A percentile compares a stretch with the other conserved stretches of the same genome.
Evolutionary conservation across 768 basidiomycete genomes (phyloP).

Genomic region (Termitomyces bulborhizus): DNA sequence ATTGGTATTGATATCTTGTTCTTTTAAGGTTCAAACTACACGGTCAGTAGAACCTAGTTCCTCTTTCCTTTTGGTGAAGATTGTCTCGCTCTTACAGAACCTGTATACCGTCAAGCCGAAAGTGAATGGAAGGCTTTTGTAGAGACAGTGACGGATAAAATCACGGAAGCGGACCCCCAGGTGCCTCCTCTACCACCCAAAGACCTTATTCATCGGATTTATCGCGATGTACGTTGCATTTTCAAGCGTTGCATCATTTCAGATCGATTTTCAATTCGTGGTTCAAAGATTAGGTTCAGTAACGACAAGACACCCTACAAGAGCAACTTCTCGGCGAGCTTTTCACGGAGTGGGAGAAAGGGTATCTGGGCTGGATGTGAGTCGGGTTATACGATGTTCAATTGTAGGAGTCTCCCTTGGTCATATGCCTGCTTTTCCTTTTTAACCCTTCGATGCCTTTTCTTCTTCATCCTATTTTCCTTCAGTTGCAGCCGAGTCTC

Average conservation of each 20-base stretch:
- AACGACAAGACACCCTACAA: conserved; percentile 98
- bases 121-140: conserved; percentile 88
- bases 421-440: background rate
- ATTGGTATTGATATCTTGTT: background rate
- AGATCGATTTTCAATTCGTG: background rate
- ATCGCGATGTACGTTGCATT: conserved; percentile 64
- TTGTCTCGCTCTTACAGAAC: conserved; percentile 37
- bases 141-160: conserved; percentile 57
- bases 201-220: conserved; percentile 89
- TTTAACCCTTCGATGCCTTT: background rate
- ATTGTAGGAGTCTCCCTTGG: background rate
- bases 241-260: no score
- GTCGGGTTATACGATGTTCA: conserved; percentile 19
- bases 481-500: background rate
- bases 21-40: conserved; percentile 75
- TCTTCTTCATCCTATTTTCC: background rate
- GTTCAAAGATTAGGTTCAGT: conserved; percentile 76
- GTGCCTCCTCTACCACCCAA: conserved; percentile 87
- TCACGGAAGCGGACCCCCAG: conserved; percentile 72
- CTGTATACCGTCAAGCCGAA: conserved; percentile 76
- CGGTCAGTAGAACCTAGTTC: conserved; percentile 33
- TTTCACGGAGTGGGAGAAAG: conserved; percentile 86
- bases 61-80: background rate
- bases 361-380: conserved; percentile 84
- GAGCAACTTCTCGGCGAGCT: conserved; percentile 68